Evolutionary conservation across 768 basidiomycete species (phyloP).

Genomic region (Leccinum imitatum): DNA sequence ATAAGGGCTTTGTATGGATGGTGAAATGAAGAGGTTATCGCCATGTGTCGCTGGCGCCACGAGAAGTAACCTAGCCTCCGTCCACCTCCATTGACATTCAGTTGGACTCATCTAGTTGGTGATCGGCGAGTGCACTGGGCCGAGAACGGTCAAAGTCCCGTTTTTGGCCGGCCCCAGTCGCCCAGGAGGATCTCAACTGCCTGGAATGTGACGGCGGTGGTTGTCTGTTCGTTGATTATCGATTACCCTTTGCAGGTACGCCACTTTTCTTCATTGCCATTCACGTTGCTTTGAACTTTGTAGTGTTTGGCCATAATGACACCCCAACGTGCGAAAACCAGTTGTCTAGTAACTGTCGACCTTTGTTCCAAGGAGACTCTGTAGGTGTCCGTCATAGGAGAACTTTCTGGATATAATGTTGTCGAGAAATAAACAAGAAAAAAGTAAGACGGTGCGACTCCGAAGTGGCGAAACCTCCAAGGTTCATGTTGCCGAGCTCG

Average conservation of each 20-base stretch:
- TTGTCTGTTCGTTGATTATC: conserved; percentile 4
- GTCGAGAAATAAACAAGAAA: conserved; percentile 2
- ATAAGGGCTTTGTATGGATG: not conserved
- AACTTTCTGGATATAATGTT: not conserved
- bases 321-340: not conserved
- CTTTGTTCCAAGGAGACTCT: not conserved
- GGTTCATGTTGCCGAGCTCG: not conserved
- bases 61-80: conserved; percentile 3
- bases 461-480: not conserved
- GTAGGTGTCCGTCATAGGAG: not conserved
- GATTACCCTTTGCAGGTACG: conserved; percentile 6
- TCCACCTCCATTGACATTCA: conserved; percentile 1
- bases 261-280: not conserved
- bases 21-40: conserved; percentile 1
- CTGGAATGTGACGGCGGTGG: not conserved
- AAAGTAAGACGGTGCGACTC: not conserved
- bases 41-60: not conserved
- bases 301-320: conserved; percentile 2
- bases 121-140: not conserved
- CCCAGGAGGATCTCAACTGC: not conserved
- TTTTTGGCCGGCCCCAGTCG: not conserved
- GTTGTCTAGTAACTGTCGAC: not conserved
- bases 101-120: not conserved
- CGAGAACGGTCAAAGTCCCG: not conserved
- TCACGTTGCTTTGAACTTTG: not conserved